A percentile compares a stretch with the other conserved stretches of the same genome.
These are phyloP conservation scores for Fusarium bactridioides DNA, from an alignment of 2,329 filamentous ascomycete species.

Conservation along the genomic window DNA sequence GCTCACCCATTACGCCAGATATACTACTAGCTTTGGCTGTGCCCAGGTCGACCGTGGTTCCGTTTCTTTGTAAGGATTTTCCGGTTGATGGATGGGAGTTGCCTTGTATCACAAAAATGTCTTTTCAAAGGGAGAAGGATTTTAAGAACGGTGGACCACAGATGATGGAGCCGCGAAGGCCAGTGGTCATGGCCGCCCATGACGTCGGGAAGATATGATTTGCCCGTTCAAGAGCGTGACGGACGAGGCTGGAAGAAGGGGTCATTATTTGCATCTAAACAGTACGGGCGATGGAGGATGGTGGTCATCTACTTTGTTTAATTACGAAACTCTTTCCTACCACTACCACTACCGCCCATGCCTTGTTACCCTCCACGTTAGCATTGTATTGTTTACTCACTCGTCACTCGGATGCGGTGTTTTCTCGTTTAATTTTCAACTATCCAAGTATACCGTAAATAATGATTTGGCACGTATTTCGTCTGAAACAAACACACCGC, in stretches of 20 bases:
- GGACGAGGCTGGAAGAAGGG: conserved; percentile 30
- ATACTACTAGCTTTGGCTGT: conserved; percentile 40
- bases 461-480: background rate
- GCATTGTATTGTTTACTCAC: conserved; percentile 20
- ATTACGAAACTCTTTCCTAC: conserved; percentile 53
- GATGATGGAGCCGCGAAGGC: conserved; percentile 33
- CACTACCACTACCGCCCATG: conserved; percentile 6
- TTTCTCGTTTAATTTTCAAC: conserved; percentile 9
- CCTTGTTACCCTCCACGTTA: conserved; percentile 14
- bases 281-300: conserved; percentile 47
- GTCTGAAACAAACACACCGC: background rate
- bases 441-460: conserved; percentile 7
- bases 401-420: conserved; percentile 9
- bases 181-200: conserved; percentile 23
- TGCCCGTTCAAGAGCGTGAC: conserved; percentile 25
- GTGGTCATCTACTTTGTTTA: conserved; percentile 62
- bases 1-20: conserved; percentile 25
- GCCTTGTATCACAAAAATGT: conserved; percentile 46
- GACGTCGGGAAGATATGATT: conserved; percentile 28
- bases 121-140: conserved; percentile 37
- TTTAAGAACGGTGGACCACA: conserved; percentile 33
- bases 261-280: conserved; percentile 45
- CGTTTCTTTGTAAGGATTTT: conserved; percentile 44
- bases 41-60: conserved; percentile 42
- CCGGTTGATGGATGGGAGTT: conserved; percentile 43